phyloP scores from a whole-genome alignment of 176 grass and related monocot genomes.

The Zizania latifolia region DNA sequence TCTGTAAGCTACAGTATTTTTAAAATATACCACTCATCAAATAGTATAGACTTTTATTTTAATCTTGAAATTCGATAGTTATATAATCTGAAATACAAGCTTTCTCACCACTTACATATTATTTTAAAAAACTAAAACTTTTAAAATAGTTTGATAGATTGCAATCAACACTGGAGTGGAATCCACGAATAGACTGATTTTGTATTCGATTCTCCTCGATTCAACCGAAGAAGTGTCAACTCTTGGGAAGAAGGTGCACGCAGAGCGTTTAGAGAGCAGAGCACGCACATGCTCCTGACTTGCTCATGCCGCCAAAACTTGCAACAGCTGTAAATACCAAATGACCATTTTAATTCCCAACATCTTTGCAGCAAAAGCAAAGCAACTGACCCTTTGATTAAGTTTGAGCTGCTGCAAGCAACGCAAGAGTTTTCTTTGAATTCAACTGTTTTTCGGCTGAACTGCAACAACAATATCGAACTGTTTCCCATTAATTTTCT shows the following conservation, averaged over 20 bases:
- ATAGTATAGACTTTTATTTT: too few species aligned
- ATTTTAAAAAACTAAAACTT: too few species aligned
- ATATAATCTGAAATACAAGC: too few species aligned
- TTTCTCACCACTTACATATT: too few species aligned
- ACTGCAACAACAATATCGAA: not conserved
- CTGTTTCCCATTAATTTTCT: not conserved
- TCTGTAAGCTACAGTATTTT: too few species aligned
- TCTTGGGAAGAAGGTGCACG: not conserved
- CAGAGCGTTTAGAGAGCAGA: too few species aligned
- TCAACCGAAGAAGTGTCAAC: slow-evolving; percentile 3
- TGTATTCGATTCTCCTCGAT: not conserved
- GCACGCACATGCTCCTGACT: not conserved
- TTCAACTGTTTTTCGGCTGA: too few species aligned
- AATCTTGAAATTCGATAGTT: too few species aligned
- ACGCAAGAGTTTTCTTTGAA: too few species aligned
- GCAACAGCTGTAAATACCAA: not conserved
- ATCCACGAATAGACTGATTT: not conserved
- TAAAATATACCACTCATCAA: too few species aligned
- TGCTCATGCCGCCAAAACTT: not conserved
- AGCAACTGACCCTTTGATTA: not conserved
- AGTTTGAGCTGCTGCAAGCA: too few species aligned
- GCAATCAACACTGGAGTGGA: not conserved
- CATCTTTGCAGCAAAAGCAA: not conserved
- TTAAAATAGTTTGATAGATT: too few species aligned
- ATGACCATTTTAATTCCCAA: not conserved